phyloP scores from a whole-genome alignment of 371 early-diverging fungal genomes.

The Lichtheimia ornata region DNA sequence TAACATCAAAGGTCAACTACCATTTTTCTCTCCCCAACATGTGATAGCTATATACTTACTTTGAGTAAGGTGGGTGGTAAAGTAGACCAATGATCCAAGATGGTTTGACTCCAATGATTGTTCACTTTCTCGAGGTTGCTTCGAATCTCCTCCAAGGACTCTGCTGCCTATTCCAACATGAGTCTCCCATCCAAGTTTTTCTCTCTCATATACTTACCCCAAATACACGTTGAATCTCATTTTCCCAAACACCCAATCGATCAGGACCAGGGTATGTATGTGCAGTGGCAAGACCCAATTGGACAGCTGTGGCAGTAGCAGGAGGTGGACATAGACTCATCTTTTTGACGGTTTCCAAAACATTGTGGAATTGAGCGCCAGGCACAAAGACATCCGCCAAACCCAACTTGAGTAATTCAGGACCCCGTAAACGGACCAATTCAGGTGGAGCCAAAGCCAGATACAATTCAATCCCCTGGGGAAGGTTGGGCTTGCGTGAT shows the following conservation, averaged over 20 bases:
- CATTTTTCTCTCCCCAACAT: background rate
- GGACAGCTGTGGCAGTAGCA: conserved; percentile 43
- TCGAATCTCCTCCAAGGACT: conserved; percentile 23
- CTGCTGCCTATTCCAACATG: background rate
- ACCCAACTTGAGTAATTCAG: conserved; percentile 52
- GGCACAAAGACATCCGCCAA: conserved; percentile 59
- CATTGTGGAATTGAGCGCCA: conserved; percentile 45
- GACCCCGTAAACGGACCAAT: conserved; percentile 46
- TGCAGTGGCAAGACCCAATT: conserved; percentile 42
- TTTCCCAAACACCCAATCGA: conserved; percentile 54
- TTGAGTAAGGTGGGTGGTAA: conserved; percentile 34
- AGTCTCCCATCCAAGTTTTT: background rate
- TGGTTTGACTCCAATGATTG: conserved; percentile 32
- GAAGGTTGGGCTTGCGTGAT: conserved; percentile 25
- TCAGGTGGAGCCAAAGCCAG: conserved; percentile 51
- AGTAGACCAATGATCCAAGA: conserved; percentile 31
- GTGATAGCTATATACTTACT: conserved; percentile 8
- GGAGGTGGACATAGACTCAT: conserved; percentile 52
- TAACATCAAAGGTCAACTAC: background rate
- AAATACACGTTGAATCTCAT: conserved; percentile 50
- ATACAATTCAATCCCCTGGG: conserved; percentile 45
- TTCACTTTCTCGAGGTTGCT: conserved; percentile 15
- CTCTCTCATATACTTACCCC: conserved; percentile 30
- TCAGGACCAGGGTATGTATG: conserved; percentile 61
- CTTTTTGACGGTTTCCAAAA: conserved; percentile 25